Base-by-base conservation (phyloP, 2,329 filamentous ascomycete species). In the Ceratocystis ficicola region DNA sequence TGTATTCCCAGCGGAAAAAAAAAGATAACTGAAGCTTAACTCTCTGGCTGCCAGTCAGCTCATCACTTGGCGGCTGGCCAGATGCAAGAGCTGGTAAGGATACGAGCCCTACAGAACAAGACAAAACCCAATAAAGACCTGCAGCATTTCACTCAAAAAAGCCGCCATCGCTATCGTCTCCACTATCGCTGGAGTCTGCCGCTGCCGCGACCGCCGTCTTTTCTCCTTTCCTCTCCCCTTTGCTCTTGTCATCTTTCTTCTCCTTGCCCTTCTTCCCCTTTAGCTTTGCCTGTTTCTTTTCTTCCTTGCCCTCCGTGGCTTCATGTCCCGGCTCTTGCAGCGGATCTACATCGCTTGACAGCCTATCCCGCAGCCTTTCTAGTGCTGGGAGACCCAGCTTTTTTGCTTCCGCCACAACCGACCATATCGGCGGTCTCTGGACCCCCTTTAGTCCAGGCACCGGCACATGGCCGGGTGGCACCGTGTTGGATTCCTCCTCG, bases 341-440 rank as follows among this genome's bases (percentile, higher is more conserved):
- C 30, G 66, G 68, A 44, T 63, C 70, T 70, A 68, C 73, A 70
- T 67, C 44, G 17, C 71, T 70, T 30, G 75, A 69, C 67, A 70
- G 75, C 67, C 84, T 79, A 69, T 87, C 83, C 63, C 84, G 78
- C 62, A 88, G 71, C 64, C 72, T 75, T 67, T 82, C 78, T 63
- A 88, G 72, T 15, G 79, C 79, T 0, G 76, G 70, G 2, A 72
- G 76, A 5, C 84, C 84, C 46, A 83, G 77, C 64, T 78, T 76
- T 77, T 87, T 84, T 12, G 85, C 81, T 71, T 82, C 78, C 75
- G 89, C 86, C 20, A 93, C 80, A 15, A 80, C 75, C 17, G 76
- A 75, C 88, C 88, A 91, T 77, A 91, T 81, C n/a, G 82, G 79
- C 5, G 81, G 79, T 67, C 81, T 74, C 66, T 63, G n/a, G 7